Conservation (phyloP, 2,329 filamentous ascomycete species). For the Claviceps africana region DNA sequence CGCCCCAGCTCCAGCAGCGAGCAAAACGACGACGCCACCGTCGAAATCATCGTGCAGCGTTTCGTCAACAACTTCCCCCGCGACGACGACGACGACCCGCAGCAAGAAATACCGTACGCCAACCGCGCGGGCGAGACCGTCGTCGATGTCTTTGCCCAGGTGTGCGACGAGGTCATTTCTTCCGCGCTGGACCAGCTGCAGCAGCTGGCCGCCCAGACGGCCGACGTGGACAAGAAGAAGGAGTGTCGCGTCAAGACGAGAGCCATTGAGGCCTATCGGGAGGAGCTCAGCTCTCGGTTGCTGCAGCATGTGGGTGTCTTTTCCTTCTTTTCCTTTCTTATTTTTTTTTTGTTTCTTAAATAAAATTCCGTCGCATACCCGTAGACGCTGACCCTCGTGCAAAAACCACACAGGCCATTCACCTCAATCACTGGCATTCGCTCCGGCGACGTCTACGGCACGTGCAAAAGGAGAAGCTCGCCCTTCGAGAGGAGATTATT, state of each 20-base stretch:
- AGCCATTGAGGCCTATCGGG: slow-evolving; percentile 43
- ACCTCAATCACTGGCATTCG: slow-evolving; percentile 43
- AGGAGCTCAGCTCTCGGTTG: slow-evolving; percentile 40
- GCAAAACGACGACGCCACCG: slow-evolving; percentile 14
- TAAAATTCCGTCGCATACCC: too few species aligned
- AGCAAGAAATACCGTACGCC: slow-evolving; percentile 37
- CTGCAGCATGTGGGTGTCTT: slow-evolving; percentile 37
- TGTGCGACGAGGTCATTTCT: slow-evolving; percentile 47
- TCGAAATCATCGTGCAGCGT: slow-evolving; percentile 47
- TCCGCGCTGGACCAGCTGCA: slow-evolving; percentile 33
- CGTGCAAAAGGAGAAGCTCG: slow-evolving; percentile 42
- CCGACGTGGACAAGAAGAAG: slow-evolving; percentile 33
- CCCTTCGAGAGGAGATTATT: slow-evolving; percentile 45
- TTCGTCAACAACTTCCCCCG: slow-evolving; percentile 35
- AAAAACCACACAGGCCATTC: slow-evolving; percentile 31
- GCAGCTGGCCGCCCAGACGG: slow-evolving; percentile 23
- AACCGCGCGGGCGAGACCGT: slow-evolving; percentile 44
- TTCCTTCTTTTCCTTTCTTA: neutral
- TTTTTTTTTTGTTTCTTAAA: neutral
- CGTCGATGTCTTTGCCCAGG: slow-evolving; percentile 46
- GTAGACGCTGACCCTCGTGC: neutral
- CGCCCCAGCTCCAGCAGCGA: slow-evolving; percentile 12
- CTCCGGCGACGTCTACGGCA: slow-evolving; percentile 43
- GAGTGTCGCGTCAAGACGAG: slow-evolving; percentile 41
- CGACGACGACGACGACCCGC: slow-evolving; percentile 30